Base-by-base conservation (phyloP, 805 yeast genomes). In the Candida tibetensis region DNA sequence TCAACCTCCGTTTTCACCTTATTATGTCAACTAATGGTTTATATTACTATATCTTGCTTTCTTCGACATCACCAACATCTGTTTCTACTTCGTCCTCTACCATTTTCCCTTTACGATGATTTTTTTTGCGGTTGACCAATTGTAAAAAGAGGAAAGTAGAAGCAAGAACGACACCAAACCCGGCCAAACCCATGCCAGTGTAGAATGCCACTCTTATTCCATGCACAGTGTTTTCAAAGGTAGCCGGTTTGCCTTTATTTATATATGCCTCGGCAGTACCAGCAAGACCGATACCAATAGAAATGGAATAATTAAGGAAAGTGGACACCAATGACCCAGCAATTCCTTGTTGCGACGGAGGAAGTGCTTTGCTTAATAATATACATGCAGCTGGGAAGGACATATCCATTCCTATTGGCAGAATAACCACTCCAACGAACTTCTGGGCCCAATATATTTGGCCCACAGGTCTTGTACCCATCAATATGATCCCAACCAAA, bases 151-250 rank as follows among this genome's bases (percentile, higher is more conserved):
- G 21, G 41, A 57, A 58, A 4, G 53, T 26, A 1, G 31, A 14
- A 2, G 57, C 46, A 12, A 54, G 29, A 6, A 60, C 36, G 1
- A 60, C 49, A 0, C 66, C 66, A 14, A 49, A 39, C 1, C 66
- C 67, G 2, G 66, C 62, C 26, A 62, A 41, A 1, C 66, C 68
- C 58, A 60, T 56, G 1, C 66, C 64, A 56, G 59, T 51, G 27
- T 49, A 48, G 39, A 57, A 55, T 1, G 62, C 64, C 25, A 45
- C 49, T 33, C 57, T 46, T 17, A 51, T 44, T 1, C 67, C 66
- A 12, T 42, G 31, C 15, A 54, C 41, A 1, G 41, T 36, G 1
- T 57, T 56, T 2, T 40, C 55, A n/a, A 40, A 10, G 16, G 41
- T 26, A 0, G 42, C 48, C 1, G 43, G 47, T 41, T 28, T 47